Base-by-base conservation (phyloP, 1,284 basidiomycete species). In the Microbotryum intermedium region DNA sequence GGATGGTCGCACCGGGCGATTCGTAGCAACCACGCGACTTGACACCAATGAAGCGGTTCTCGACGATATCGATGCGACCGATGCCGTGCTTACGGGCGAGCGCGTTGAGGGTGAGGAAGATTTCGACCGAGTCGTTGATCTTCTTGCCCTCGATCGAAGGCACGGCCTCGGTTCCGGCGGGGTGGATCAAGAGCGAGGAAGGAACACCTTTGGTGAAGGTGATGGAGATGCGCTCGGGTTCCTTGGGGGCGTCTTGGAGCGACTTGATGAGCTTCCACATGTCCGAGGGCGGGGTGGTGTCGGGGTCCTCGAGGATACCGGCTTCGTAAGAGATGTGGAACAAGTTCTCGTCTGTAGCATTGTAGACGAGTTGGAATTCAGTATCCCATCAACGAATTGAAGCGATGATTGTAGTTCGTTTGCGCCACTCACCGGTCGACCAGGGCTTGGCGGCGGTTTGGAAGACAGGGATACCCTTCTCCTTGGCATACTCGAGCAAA, bases 301-400 rank as follows among this genome's bases (percentile, higher is more conserved):
- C 84, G 69, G 94, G 94, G 76, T 98, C 89, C 76, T 99, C 95
- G 67, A 98, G 85, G 75, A 98, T 97, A 60, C 94, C 94, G 34
- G 94, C 94, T 77, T 99, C 94, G 79, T 97, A 98, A 25, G 93
- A 98, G 77, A 97, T 98, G 81, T 99, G 94, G 86, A 95, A 97
- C 59, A 98, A 81, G 79, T 98, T 98, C 79, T 97, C 95, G 76
- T 97, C 91, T 77, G 61, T 11, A 20, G 2, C 6, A 6, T 7
- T 6, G 26, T 13, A 47, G 46, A 8, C 21, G 5, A 26, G 5
- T 10, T n/a, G 23, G 47, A 0, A 20, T 53, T 59, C 42, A 53
- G n/a, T 8, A 16, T 23, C 16, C 4, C 2, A 42, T 43, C 34
- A 50, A 23, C 0, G 18, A 16, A 7, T 18, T 1, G 25, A 21